These are phyloP conservation scores for Gryganskiella cystojenkinii DNA, from an alignment of 192 early-diverging fungal genomes.

Conservation along the genomic window DNA sequence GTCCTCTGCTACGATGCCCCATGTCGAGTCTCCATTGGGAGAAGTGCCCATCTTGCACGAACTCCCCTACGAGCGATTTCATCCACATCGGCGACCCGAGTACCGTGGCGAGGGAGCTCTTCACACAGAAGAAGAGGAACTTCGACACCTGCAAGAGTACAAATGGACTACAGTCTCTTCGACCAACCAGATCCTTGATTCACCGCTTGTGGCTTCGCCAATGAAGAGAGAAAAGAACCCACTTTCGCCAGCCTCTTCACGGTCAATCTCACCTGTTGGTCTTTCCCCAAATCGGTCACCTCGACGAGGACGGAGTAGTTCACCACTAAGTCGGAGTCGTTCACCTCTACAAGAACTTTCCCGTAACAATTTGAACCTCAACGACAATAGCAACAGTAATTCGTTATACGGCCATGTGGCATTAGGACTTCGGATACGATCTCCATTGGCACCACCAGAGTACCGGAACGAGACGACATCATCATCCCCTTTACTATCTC, in stretches of 20 bases:
- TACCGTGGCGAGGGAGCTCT: no score
- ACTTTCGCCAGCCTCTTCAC: conserved; percentile 22
- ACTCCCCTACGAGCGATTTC: no score
- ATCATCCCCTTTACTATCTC: not conserved
- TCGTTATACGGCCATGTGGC: not conserved
- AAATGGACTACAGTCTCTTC: no score
- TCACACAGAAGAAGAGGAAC: no score
- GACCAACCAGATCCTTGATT: conserved; percentile 1
- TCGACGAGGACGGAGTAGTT: not conserved
- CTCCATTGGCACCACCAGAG: not conserved
- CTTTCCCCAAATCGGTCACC: not conserved
- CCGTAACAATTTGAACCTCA: not conserved
- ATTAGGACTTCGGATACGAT: not conserved
- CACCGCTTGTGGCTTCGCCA: not conserved
- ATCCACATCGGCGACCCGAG: conserved; percentile 1
- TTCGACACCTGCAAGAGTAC: not conserved
- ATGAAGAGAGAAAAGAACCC: conserved; percentile 11
- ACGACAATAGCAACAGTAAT: not conserved
- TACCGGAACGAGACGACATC: not conserved
- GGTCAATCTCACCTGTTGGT: not conserved
- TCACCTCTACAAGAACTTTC: conserved; percentile 3
- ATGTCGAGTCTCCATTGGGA: no score
- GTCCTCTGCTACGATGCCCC: not conserved
- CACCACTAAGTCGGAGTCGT: not conserved
- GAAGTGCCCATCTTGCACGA: no score